phyloP scores from a whole-genome alignment of 352 stramenopile species.

The Phytophthora pini region DNA sequence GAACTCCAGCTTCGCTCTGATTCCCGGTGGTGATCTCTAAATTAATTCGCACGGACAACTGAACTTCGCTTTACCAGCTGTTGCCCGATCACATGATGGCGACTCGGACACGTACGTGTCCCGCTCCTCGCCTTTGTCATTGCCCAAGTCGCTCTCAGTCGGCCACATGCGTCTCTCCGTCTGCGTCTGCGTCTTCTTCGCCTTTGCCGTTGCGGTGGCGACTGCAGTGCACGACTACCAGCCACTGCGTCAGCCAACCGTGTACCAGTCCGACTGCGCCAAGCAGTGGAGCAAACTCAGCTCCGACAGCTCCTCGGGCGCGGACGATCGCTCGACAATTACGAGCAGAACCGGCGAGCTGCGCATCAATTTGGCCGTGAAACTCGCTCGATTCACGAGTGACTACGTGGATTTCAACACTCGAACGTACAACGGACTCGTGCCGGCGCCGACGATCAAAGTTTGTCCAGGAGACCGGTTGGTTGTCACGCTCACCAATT shows the following conservation, averaged over 20 bases:
- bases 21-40: background rate
- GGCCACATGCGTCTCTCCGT: slow-evolving; percentile 23
- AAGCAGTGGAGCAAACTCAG: slow-evolving; percentile 42
- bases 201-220: slow-evolving; percentile 7
- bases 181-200: slow-evolving; percentile 18
- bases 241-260: slow-evolving; percentile 42
- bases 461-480: slow-evolving; percentile 74
- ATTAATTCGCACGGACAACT: slow-evolving; percentile 5
- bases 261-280: slow-evolving; percentile 56
- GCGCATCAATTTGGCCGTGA: slow-evolving; percentile 63
- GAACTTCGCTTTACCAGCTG: slow-evolving; percentile 31
- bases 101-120: slow-evolving; percentile 28
- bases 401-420: slow-evolving; percentile 80
- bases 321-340: slow-evolving; percentile 39
- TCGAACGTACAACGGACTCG: slow-evolving; percentile 68
- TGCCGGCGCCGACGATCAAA: slow-evolving; percentile 77
- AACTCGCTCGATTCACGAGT: slow-evolving; percentile 67
- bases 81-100: slow-evolving; percentile 19
- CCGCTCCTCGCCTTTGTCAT: slow-evolving; percentile 25
- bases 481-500: slow-evolving; percentile 64
- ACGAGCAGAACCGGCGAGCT: slow-evolving; percentile 56
- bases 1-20: too few relatives aligned
- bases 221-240: slow-evolving; percentile 48
- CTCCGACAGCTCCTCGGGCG: slow-evolving; percentile 12
- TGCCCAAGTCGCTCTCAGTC: slow-evolving; percentile 14